Conservation (phyloP, 805 yeast species). For the Pichia paraexigua region DNA sequence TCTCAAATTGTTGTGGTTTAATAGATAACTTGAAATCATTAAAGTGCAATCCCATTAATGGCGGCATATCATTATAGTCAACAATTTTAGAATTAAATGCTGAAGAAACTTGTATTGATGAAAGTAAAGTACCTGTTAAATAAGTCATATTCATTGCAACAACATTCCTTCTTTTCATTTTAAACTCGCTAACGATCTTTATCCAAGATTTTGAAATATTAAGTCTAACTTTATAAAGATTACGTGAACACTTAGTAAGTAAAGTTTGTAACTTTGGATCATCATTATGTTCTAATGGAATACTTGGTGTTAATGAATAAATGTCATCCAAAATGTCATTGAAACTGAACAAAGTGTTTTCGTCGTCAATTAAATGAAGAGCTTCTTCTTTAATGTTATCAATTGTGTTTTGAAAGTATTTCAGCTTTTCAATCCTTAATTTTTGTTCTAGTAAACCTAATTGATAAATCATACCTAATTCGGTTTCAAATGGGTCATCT, state of each 20-base stretch:
- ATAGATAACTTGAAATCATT: constrained; percentile 40
- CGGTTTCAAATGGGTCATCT: constrained; percentile 59
- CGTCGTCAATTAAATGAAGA: background rate
- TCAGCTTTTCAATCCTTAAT: constrained; percentile 35
- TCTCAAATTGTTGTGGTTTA: constrained; percentile 39
- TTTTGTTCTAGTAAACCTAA: constrained; percentile 52
- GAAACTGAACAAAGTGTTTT: background rate
- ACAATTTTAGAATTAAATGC: constrained; percentile 39
- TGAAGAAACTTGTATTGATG: constrained; percentile 29
- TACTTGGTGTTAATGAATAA: background rate
- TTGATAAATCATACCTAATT: constrained; percentile 48
- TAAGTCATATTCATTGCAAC: constrained; percentile 33
- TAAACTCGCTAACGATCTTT: constrained; percentile 44
- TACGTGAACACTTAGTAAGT: constrained; percentile 10
- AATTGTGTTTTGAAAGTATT: constrained; percentile 13
- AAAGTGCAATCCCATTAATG: constrained; percentile 40
- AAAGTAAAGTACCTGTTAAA: constrained; percentile 33
- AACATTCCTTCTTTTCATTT: constrained; percentile 32
- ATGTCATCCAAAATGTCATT: background rate
- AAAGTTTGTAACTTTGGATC: background rate
- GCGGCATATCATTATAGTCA: constrained; percentile 40
- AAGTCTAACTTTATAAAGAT: constrained; percentile 16
- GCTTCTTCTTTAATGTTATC: background rate
- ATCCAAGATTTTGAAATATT: constrained; percentile 58
- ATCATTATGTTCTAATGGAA: background rate